Evolutionary conservation across 495 filamentous ascomycete genomes (phyloP).

Genomic region (Lasiosphaeriaceae sp.): DNA sequence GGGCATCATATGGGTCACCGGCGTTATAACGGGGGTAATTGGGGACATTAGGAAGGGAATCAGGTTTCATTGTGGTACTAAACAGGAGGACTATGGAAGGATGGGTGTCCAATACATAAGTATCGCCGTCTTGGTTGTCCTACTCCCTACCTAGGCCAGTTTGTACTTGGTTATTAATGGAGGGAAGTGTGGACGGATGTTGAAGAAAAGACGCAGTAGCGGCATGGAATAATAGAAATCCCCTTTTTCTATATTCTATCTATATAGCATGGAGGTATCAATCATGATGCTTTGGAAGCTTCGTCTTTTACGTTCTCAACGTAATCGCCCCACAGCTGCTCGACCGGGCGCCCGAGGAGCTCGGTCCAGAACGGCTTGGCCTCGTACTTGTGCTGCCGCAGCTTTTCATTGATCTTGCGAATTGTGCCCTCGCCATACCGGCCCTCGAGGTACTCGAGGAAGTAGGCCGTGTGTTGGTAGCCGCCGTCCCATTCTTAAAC

Average conservation of each 20-base stretch:
- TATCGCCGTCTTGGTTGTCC: too few relatives aligned
- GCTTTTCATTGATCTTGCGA: constrained; percentile 66
- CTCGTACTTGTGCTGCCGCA: constrained; percentile 55
- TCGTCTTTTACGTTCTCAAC: constrained; percentile 5
- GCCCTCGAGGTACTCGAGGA: constrained; percentile 70
- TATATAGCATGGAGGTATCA: constrained; percentile 7
- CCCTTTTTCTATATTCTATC: background rate
- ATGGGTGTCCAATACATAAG: too few relatives aligned
- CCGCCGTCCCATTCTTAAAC: constrained; percentile 74
- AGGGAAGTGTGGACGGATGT: too few relatives aligned
- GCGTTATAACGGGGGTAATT: background rate
- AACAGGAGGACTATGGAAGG: too few relatives aligned
- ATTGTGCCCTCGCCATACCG: constrained; percentile 67
- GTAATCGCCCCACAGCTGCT: constrained; percentile 74
- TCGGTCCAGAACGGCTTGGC: constrained; percentile 66
- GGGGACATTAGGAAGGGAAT: background rate
- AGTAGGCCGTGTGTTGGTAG: constrained; percentile 90
- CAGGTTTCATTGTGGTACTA: too few relatives aligned
- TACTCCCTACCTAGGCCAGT: too few relatives aligned
- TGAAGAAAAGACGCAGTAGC: too few relatives aligned
- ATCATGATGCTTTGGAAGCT: background rate
- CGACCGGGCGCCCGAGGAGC: constrained; percentile 60
- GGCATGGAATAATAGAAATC: background rate
- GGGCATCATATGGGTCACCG: background rate
- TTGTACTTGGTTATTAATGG: too few relatives aligned